Evolutionary conservation across 331 rosid genomes (phyloP), one percentile per base, ranked within the genome.

Genomic region (Cucumis variabilis): DNA sequence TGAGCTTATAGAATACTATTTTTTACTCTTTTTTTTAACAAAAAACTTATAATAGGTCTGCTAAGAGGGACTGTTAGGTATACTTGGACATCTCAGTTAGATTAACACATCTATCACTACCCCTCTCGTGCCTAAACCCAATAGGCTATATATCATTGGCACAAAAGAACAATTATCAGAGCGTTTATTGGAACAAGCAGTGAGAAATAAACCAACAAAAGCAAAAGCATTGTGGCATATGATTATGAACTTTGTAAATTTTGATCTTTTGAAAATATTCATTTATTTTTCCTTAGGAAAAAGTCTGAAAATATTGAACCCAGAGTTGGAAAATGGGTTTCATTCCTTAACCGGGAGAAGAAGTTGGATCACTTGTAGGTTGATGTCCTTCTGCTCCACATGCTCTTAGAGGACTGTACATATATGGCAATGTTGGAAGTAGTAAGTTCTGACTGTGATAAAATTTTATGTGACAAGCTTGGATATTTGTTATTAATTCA

Each of bases 311-410:
- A 92, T 81, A 86, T 95, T 58, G 98, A 97, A 91, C 87, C 94
- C 23, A 98, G 99, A 88, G 99, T 95, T 10, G 98, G 99, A 74
- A 94, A 97, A 89, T 97, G 99, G 99, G 98, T 97, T 73, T 93
- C 98, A n/a, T 95, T 95, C 89, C 96, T 97, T 70, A 97, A 97
- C 80, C 96, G 98, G 73, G 98, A 97, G 91, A 97, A 75, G 92
- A 95, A 95, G 90, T 90, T 97, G 88, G 98, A 97, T 94, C 98
- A 11, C 46, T 91, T 8, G 93, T 93, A 85, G 98, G 98, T 82
- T 93, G 90, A 48, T 89, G 94, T 60, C 99, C 99, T 78, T 91
- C 89, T 83, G 96, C 98, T 91, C 99, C 99, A 84, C 88, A 88
- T 19, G 92, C 99, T 53, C 99, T 98, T 5, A 95, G 93, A 87